Conservation (phyloP, 1,284 basidiomycete genomes). For the Stygiomarasmius scandens region DNA sequence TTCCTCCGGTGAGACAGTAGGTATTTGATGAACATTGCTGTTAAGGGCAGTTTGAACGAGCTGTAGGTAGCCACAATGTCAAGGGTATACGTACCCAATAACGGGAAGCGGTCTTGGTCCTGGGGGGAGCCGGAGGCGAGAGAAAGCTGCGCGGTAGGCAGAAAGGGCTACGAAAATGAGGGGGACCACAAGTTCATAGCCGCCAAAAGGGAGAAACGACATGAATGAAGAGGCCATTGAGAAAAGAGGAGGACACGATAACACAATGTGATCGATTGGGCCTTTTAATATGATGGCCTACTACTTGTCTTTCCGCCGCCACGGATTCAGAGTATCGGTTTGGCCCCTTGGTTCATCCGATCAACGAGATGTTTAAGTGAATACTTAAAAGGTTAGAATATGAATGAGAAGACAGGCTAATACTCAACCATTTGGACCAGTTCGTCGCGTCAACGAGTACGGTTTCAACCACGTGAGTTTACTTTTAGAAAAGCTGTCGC, state of each 20-base stretch:
- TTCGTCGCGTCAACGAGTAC: background rate
- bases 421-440: background rate
- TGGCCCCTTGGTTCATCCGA: background rate
- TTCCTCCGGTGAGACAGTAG: constrained; percentile 6
- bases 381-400: background rate
- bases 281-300: background rate
- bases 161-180: background rate
- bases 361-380: background rate
- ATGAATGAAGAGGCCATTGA: background rate
- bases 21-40: constrained; percentile 16
- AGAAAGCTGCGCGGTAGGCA: background rate
- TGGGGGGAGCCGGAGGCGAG: constrained; percentile 7
- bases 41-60: background rate
- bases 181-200: background rate
- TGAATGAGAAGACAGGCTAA: background rate
- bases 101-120: constrained; percentile 12
- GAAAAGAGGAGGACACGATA: background rate
- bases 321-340: background rate
- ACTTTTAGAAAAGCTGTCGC: background rate
- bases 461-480: background rate
- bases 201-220: background rate
- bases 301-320: background rate
- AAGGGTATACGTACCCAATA: constrained; percentile 12
- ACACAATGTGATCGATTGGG: background rate
- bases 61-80: background rate